Conservation (phyloP, 306 rosid genomes). For the Mimosa pudica region DNA sequence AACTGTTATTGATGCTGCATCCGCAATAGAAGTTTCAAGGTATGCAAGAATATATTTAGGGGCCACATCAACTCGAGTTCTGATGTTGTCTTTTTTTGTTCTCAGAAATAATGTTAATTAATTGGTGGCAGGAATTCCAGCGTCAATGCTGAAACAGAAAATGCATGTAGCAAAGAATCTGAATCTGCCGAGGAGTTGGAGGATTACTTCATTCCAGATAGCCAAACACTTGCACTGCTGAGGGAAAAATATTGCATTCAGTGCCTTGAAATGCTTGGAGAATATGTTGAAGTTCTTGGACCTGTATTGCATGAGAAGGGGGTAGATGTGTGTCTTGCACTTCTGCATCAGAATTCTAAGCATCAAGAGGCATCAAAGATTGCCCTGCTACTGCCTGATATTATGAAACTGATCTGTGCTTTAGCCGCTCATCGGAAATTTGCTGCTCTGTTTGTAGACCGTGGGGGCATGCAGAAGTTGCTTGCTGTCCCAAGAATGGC, state of each 20-base stretch:
- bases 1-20: constrained; percentile 91
- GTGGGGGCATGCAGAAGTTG: constrained; percentile 94
- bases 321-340: constrained; percentile 87
- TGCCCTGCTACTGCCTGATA: constrained; percentile 79
- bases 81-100: constrained; percentile 29
- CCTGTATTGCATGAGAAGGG: constrained; percentile 98
- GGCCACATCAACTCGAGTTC: background rate
- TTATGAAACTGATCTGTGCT: constrained; percentile 96
- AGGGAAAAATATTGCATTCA: constrained; percentile 96
- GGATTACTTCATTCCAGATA: constrained; percentile 75
- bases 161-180: constrained; percentile 45
- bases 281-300: constrained; percentile 97
- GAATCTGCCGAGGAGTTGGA: constrained; percentile 65
- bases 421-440: constrained; percentile 96
- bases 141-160: constrained; percentile 44
- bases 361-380: constrained; percentile 62
- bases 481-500: constrained; percentile 88
- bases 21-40: constrained; percentile 88
- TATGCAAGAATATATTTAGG: constrained; percentile 35
- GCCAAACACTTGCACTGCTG: constrained; percentile 67
- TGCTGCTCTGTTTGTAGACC: constrained; percentile 93
- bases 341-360: constrained; percentile 80
- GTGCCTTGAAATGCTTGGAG: constrained; percentile 93
- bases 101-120: constrained; percentile 28
- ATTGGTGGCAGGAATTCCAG: constrained; percentile 66